Evolutionary conservation across 306 rosid species (phyloP).

Genomic region (Begonia peltatifolia): DNA sequence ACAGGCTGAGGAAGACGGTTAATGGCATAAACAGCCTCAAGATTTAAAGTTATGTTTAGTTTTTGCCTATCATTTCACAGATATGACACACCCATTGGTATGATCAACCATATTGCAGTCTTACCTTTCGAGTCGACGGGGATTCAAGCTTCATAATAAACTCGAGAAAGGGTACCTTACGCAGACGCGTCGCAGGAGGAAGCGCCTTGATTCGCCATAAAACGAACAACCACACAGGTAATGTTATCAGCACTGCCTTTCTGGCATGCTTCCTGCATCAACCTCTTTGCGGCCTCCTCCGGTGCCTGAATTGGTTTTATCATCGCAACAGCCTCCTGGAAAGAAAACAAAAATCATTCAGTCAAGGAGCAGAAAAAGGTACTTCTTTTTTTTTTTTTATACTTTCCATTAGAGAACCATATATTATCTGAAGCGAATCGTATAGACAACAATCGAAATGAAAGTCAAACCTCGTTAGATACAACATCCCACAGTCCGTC

Average conservation of each 20-base stretch:
- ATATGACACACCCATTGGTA: too few relatives aligned
- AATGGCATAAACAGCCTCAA: too few relatives aligned
- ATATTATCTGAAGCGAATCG: neutral
- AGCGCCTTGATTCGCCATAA: conserved; percentile 3
- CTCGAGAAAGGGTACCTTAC: too few relatives aligned
- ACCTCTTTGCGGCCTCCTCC: conserved; percentile 64
- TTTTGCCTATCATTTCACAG: too few relatives aligned
- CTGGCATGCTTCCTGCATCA: conserved; percentile 56
- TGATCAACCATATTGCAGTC: too few relatives aligned
- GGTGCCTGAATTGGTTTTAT: conserved; percentile 58
- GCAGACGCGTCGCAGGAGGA: too few relatives aligned
- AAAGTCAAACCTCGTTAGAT: conserved; percentile 48
- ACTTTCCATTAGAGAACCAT: neutral
- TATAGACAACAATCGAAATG: neutral
- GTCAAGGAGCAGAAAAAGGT: neutral
- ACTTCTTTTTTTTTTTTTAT: too few relatives aligned
- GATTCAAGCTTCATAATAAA: too few relatives aligned
- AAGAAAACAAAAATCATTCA: neutral
- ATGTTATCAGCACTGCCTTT: conserved; percentile 86
- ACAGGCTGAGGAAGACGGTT: too few relatives aligned
- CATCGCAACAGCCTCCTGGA: conserved; percentile 70
- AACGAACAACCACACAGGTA: conserved; percentile 75
- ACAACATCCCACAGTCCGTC: conserved; percentile 92
- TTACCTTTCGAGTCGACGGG: too few relatives aligned
- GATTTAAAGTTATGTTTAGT: too few relatives aligned